Base-by-base conservation (phyloP, 495 filamentous ascomycete species). In the Chaetomium fimeti region DNA sequence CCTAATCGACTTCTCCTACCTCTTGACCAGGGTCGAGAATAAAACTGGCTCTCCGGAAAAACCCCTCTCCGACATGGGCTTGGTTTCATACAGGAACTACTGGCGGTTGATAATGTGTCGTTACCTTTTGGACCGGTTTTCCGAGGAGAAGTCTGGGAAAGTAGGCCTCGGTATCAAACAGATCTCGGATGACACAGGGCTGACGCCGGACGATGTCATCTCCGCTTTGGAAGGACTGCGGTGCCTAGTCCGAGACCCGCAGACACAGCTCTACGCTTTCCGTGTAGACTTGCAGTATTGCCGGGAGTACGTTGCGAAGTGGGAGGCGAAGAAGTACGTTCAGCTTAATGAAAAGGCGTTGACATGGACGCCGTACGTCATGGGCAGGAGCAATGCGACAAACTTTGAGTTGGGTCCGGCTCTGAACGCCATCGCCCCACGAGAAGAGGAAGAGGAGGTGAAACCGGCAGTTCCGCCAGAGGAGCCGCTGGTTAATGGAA, bases 11-110 rank as follows among this genome's bases (percentile, higher is more conserved):
- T 98, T 98, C 70, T 98, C 94, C 0, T 98, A 98, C 68, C 89
- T 98, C 6, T 83, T 98, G 38, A 97, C 94, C 0, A 85, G 91
- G 57, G 90, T 93, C 3, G 94, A 98, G 76, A 86, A 89, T 69
- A 97, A 97, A 72, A 96, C 91, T 3, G 94, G 94, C 8, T 97
- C 94, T 0, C 94, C 94, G 3, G 94, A 98, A 73, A 98, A 98
- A 75, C 94, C 94, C 0, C 85, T 98, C 6, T 98, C 94, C 0
- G 94, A 98, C 75, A 95, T 98, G 91, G 94, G 94, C 2, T 77
- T 98, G 42, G 92, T 98, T 2, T 97, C 93, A 2, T 98, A 98
- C 71, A 87, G 95, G 20, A 97, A 94, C 67, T 98, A 98, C 73
- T 98, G 94, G 94, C 85, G 93, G 45, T 79, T 96, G 18, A 80